Base-by-base conservation (phyloP, 2,329 filamentous ascomycete genomes). In the Xylariaceae sp. region DNA sequence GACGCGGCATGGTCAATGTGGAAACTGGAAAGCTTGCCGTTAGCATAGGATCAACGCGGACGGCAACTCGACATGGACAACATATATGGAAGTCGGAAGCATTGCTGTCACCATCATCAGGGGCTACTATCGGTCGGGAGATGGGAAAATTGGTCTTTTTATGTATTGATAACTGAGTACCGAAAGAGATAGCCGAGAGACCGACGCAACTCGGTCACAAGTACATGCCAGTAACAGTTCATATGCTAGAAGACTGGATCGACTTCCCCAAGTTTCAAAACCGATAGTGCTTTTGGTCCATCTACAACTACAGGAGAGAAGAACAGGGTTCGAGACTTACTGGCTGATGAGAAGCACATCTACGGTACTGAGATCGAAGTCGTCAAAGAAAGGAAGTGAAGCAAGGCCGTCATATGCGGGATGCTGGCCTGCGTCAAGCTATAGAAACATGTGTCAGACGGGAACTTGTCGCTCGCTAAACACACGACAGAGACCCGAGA, bases 1-100 rank as follows among this genome's bases (percentile, higher is more conserved):
- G 90, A 95, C 12, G 90, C 90, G n/a, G 92, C 92, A 69, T 98
- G 92, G 59, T 98, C 92, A 61, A 97, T 76, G 64, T 98, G 92
- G 60, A 98, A 98, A 84, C 90, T 96, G 52, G 41, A 18, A 30
- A 15, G n/a, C 38, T 41, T n/a, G n/a, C n/a, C 41, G 46, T 48
- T 40, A 48, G 46, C 46, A 28, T 31, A 34, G 28, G 30, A 28
- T 27, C n/a, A 6, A 33, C n/a, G n/a, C n/a, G n/a, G n/a, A n/a
- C n/a, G n/a, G n/a, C n/a, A n/a, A n/a, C n/a, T n/a, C n/a, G n/a
- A n/a, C n/a, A n/a, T n/a, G n/a, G n/a, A n/a, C n/a, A n/a, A n/a
- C 7, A 7, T 11, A 11, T 24, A 11, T 27, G 12, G 34, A 28
- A 21, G 31, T 17, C 16, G 29, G 21, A 27, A 36, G 18, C 37